Base-by-base conservation (phyloP, 768 basidiomycete genomes). In the Mycena alexandri region DNA sequence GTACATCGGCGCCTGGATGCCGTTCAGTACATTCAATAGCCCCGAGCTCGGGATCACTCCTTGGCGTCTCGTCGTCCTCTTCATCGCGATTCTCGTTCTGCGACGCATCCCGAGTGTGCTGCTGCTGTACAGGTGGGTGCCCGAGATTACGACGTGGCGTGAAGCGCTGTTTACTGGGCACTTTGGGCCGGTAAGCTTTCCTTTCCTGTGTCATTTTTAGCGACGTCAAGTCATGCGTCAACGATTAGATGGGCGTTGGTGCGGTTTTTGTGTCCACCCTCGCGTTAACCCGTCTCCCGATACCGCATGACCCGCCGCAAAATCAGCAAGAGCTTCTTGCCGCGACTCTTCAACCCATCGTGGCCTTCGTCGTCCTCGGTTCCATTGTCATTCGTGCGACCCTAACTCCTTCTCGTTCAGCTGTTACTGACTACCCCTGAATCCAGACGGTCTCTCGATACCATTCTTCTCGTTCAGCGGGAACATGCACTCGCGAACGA, bases 131-230 rank as follows among this genome's bases (percentile, higher is more conserved):
- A 87, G 80, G 66, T 94, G 89, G 85, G 87, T 98, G 16, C 97
- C 96, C 0, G 96, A 98, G 77, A 93, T 98, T 71, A 77, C 79
- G 43, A 89, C 87, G 22, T 93, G 95, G 90, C 84, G 87, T 50
- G 95, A 98, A 79, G 96, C 97, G 0, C 69, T 95, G 5, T 98
- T 99, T 76, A 89, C 87, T 6, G 97, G 97, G 3, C 96, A 98
- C 82, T 98, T 97, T 75, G 89, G 88, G 48, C 88, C 89, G 58
- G 89, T 88, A 68, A 72, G 87, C 79, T 21, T 29, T 16, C 53
- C 43, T n/a, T 14, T 41, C 16, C 11, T 67, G n/a, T n/a, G 38
- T 59, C 53, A 29, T 13, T 46, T 44, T 29, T 3, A 29, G 3
- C 29, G 6, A 6, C 6, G 29, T 6, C 29, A 29, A 29, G 19